Base-by-base conservation (phyloP, 768 basidiomycete genomes). In the Pulveroboletus ravenelii region DNA sequence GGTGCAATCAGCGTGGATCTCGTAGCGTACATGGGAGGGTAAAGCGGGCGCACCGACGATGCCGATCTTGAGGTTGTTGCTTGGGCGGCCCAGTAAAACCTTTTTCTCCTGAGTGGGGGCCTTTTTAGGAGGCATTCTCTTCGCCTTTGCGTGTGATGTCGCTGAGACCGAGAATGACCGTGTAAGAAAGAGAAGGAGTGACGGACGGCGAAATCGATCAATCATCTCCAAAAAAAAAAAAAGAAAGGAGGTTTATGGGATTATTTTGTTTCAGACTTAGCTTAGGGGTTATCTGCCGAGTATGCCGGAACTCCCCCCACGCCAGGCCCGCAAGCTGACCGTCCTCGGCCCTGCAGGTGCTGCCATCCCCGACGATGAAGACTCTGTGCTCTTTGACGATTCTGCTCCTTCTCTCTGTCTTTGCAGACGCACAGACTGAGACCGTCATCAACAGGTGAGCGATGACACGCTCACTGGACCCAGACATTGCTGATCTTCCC, bases 11-110 rank as follows among this genome's bases (percentile, higher is more conserved):
- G 29, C 5, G 6, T 53, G 23, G 27, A 45, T 37, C 51, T 29
- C 25, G 34, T 7, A 17, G 43, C 9, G 3, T 25, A 10, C 34
- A 20, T 3, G 30, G 25, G 15, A 10, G 27, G 29, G 34, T 2
- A 23, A 32, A n/a, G 50, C 52, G 55, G 55, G 62, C 72, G 80
- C 85, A 91, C 91, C 94, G 78, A 97, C 95, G 79, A 96, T 95
- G 67, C 96, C 96, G 64, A 97, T 89, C 82, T 94, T 90, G 66
- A 98, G 80, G 78, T 98, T 98, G 76, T 99, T 99, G 58, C 88
- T 78, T 31, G 96, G 95, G 49, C 93, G 74, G 40, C 96, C 96
- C 32, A 98, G 84, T 15, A 93, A 72, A 23, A 76, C 71, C 72
- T 91, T 95, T 76, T 93, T 96, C 73, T 93, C 91, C 10, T 74